Evolutionary conservation across 345 rosid genomes (phyloP).

Genomic region (Trapa incisa): DNA sequence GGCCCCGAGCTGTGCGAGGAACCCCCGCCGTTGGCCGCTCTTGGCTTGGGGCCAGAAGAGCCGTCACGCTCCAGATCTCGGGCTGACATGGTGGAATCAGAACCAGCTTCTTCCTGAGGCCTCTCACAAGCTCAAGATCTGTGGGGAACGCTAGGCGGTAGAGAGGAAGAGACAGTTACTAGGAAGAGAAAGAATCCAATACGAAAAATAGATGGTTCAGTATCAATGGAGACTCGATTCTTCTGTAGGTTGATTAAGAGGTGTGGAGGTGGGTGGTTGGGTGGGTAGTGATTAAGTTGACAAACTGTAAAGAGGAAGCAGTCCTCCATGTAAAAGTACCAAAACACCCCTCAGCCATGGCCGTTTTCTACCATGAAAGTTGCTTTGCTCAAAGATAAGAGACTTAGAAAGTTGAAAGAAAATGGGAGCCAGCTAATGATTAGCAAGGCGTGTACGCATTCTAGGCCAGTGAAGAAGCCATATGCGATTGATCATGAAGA

Average conservation of each 20-base stretch:
- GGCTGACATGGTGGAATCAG: constrained; percentile 5
- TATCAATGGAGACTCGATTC: background rate
- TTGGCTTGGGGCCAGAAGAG: constrained; percentile 15
- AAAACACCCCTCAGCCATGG: background rate
- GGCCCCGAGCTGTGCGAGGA: constrained; percentile 7
- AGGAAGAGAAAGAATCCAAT: background rate
- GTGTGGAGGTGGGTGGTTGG: background rate
- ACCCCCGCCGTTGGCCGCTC: background rate
- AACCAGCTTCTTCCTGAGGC: background rate
- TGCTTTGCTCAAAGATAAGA: background rate
- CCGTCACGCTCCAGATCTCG: constrained; percentile 61
- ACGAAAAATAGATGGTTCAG: background rate
- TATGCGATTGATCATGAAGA: background rate
- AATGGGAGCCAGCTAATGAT: background rate
- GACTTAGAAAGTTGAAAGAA: background rate
- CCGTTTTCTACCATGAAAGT: no score
- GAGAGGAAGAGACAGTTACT: background rate
- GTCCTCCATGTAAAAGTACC: background rate
- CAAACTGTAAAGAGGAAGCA: background rate
- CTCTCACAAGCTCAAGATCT: background rate
- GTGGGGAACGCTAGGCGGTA: background rate
- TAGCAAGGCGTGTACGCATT: background rate
- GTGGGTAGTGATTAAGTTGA: background rate
- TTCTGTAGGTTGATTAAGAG: background rate
- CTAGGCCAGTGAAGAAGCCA: background rate